A percentile compares a stretch with the other conserved stretches of the same genome.
phyloP scores from a whole-genome alignment of 345 rosid species.

The Pistacia integerrima region DNA sequence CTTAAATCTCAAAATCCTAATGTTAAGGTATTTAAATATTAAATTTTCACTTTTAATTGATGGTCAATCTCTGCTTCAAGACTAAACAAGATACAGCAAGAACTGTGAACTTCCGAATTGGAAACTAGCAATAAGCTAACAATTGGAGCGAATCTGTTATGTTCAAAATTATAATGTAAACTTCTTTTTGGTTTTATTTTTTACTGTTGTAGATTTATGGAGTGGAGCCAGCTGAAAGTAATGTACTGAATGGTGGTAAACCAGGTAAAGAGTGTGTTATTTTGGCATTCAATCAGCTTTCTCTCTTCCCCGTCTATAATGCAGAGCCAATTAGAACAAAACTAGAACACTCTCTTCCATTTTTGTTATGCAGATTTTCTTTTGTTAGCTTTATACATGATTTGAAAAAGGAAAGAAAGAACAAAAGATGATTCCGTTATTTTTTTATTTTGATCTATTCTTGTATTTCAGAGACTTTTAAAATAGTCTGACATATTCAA shows the following conservation, averaged over 20 bases:
- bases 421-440: too few species aligned
- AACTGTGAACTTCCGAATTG: too few species aligned
- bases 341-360: background rate
- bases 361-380: background rate
- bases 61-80: background rate
- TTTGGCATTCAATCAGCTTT: background rate
- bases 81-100: background rate
- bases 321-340: background rate
- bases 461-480: background rate
- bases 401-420: too few species aligned
- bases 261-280: slow-evolving; percentile 57
- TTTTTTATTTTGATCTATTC: background rate
- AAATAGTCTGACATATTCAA: background rate
- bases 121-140: background rate
- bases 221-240: slow-evolving; percentile 96
- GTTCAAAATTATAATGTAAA: background rate
- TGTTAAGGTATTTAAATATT: slow-evolving; percentile 62
- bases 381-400: background rate
- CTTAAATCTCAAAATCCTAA: slow-evolving; percentile 92
- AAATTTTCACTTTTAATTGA: background rate
- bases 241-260: slow-evolving; percentile 89
- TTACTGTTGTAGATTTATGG: slow-evolving; percentile 71
- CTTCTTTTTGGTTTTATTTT: slow-evolving; percentile 11
- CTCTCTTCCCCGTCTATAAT: background rate
- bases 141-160: background rate